Percentiles rank a stretch among this genome's conserved stretches.
Evolutionary conservation across 1,139 yeast genomes (phyloP).

Genomic region (Candida albicans): DNA sequence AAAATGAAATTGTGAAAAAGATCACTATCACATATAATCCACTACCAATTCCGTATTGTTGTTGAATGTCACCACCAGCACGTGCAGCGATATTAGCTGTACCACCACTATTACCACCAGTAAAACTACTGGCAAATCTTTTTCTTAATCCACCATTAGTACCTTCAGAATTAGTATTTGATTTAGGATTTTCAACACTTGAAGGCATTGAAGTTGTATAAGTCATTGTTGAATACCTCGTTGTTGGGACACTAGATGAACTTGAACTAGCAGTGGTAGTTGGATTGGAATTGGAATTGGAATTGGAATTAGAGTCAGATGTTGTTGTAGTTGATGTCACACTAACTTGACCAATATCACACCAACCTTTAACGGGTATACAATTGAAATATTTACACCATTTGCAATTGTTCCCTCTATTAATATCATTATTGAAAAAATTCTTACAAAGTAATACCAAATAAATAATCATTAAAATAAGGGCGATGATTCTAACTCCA

Average conservation of each 20-base stretch:
- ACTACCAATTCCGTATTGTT: conserved; percentile 14
- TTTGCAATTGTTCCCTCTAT: conserved; percentile 40
- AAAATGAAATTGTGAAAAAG: conserved; percentile 16
- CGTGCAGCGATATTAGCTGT: conserved; percentile 1
- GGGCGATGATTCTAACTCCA: conserved; percentile 44
- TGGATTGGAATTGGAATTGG: conserved; percentile 4
- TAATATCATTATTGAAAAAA: conserved; percentile 47
- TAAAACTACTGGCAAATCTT: conserved; percentile 6
- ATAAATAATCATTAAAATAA: conserved; percentile 50
- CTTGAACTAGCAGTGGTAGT: conserved; percentile 4
- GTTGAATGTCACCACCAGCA: neutral
- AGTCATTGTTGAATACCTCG: conserved; percentile 9
- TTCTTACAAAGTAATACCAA: conserved; percentile 51
- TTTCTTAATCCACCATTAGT: conserved; percentile 6
- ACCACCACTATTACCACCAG: conserved; percentile 3
- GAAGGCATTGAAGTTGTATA: conserved; percentile 14
- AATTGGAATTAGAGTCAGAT: no score
- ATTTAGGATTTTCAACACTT: conserved; percentile 12
- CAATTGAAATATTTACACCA: conserved; percentile 80
- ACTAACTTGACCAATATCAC: conserved; percentile 56
- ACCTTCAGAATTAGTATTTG: conserved; percentile 1
- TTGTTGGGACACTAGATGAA: conserved; percentile 10
- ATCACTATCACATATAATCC: conserved; percentile 18
- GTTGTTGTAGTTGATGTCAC: conserved; percentile 20
- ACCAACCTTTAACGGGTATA: conserved; percentile 73